Conservation (phyloP, 768 basidiomycete genomes). For the Hygrophorus pudorinus region DNA sequence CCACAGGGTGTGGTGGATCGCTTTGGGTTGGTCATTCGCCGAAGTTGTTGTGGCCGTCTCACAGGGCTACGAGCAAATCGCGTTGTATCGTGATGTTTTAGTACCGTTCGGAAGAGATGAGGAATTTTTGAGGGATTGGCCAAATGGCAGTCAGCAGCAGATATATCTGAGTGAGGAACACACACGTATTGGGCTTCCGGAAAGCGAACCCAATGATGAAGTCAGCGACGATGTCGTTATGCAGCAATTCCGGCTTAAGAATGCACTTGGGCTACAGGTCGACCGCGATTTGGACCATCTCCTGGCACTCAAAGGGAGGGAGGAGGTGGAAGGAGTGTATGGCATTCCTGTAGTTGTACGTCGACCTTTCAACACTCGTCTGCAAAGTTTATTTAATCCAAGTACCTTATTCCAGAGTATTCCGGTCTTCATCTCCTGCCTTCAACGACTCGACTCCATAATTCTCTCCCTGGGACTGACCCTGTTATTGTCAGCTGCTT, state of each 20-base stretch:
- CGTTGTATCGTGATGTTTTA: conserved; percentile 60
- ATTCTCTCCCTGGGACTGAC: conserved; percentile 60
- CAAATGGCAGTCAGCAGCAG: no score
- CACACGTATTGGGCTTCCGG: background rate
- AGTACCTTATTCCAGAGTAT: conserved; percentile 34
- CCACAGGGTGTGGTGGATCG: conserved; percentile 65
- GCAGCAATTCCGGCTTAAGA: background rate
- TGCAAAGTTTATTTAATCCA: background rate
- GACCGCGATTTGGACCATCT: conserved; percentile 62
- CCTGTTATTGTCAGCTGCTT: conserved; percentile 50
- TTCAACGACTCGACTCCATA: conserved; percentile 69
- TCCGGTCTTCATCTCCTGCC: conserved; percentile 67
- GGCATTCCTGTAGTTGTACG: conserved; percentile 72
- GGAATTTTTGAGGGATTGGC: conserved; percentile 13
- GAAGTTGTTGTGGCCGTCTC: conserved; percentile 55
- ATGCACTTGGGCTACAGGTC: conserved; percentile 29
- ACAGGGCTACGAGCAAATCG: conserved; percentile 64
- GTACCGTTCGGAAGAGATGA: conserved; percentile 26
- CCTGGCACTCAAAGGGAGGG: conserved; percentile 49
- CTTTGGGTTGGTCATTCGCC: conserved; percentile 64
- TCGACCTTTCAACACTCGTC: conserved; percentile 12
- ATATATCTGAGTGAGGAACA: background rate
- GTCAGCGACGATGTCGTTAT: background rate
- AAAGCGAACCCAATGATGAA: background rate
- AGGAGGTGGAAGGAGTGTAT: conserved; percentile 73